Conservation (phyloP, 768 basidiomycete species). For the Mrakia frigida region DNA sequence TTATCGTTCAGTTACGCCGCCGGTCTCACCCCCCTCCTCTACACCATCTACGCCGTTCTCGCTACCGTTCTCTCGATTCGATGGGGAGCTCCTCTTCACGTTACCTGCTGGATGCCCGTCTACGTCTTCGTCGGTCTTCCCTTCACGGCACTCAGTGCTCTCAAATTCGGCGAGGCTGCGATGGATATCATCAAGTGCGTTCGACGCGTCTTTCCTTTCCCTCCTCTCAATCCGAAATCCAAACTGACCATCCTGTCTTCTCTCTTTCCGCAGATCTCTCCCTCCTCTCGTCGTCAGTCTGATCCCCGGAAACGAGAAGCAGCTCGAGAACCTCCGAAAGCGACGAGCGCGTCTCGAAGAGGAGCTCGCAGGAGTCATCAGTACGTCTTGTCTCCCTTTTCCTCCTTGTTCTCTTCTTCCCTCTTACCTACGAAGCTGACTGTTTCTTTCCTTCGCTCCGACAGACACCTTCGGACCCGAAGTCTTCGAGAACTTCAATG, state of each 20-base stretch:
- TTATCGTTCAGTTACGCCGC: constrained; percentile 55
- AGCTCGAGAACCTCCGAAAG: constrained; percentile 66
- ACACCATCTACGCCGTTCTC: constrained; percentile 71
- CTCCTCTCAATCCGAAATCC: neutral
- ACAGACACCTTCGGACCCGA: constrained; percentile 29
- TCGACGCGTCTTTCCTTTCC: neutral
- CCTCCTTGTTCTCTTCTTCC: too few relatives aligned
- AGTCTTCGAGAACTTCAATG: constrained; percentile 21
- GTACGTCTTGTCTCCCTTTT: constrained; percentile 29
- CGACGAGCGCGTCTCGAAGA: constrained; percentile 71
- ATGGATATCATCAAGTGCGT: constrained; percentile 89
- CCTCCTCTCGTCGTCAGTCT: constrained; percentile 81
- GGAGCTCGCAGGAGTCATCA: constrained; percentile 62
- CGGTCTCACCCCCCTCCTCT: constrained; percentile 78
- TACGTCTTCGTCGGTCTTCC: constrained; percentile 68
- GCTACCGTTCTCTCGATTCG: constrained; percentile 68
- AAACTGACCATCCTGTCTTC: neutral
- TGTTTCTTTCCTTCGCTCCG: neutral
- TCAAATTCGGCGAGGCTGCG: constrained; percentile 96
- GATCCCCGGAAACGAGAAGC: constrained; percentile 79
- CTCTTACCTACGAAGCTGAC: neutral
- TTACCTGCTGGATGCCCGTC: constrained; percentile 71
- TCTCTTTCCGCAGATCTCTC: constrained; percentile 60
- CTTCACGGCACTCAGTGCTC: constrained; percentile 82
- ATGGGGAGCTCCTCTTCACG: constrained; percentile 58